A percentile compares a stretch with the other conserved stretches of the same genome.
These are phyloP conservation scores for Cutaneotrichosporon cutaneum DNA, from an alignment of 1,284 basidiomycete genomes.

Conservation along the genomic window DNA sequence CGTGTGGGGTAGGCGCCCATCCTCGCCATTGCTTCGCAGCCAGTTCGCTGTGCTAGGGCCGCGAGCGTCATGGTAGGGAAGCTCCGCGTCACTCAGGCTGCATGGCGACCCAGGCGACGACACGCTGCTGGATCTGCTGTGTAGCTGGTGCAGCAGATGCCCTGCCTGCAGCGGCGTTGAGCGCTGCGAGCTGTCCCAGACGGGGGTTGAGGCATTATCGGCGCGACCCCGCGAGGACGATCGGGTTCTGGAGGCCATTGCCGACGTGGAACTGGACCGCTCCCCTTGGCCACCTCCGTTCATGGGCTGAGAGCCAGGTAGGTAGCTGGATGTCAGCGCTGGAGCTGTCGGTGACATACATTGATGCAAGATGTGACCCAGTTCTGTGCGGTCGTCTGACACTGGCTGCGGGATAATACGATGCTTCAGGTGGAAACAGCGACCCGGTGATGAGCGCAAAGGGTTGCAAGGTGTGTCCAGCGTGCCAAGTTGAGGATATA, in stretches of 20 bases:
- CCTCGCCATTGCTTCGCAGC: not conserved
- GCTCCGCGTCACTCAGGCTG: slow-evolving; percentile 15
- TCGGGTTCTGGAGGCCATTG: not conserved
- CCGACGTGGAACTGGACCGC: not conserved
- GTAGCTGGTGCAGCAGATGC: not conserved
- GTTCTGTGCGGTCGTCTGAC: not conserved
- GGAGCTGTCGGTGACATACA: not conserved
- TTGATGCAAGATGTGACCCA: not conserved
- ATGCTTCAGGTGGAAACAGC: not conserved
- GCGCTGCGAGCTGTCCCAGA: slow-evolving; percentile 13
- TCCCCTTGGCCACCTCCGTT: not conserved
- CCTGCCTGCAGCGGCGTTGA: slow-evolving; percentile 16
- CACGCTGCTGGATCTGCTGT: not conserved
- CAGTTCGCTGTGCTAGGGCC: not conserved
- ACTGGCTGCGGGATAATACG: not conserved
- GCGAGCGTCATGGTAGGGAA: not conserved
- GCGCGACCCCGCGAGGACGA: not conserved
- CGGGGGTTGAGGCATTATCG: not conserved
- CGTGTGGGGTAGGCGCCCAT: not conserved
- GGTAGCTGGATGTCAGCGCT: not conserved
- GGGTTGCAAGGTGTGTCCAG: not conserved
- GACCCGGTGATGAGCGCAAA: not conserved
- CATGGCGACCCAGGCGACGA: slow-evolving; percentile 6
- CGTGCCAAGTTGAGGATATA: not conserved
- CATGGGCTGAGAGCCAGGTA: not conserved